Base-by-base conservation (phyloP, 768 basidiomycete genomes). In the Tylopilus intermedius region DNA sequence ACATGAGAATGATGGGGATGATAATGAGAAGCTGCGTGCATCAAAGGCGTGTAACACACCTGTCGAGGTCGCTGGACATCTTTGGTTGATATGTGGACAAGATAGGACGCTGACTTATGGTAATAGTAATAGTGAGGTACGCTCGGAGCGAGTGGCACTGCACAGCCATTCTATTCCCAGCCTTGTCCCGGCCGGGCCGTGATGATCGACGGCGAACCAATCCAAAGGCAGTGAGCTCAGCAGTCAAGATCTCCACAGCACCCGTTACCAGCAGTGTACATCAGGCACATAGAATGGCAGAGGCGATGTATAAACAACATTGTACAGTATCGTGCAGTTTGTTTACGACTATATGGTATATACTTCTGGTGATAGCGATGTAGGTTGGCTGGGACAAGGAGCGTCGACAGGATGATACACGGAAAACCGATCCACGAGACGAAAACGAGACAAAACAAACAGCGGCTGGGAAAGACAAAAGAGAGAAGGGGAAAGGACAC, bases 1-100 rank as follows among this genome's bases (percentile, higher is more conserved):
- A 45, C 24, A 53, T 32, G 51, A 51, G 44, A 53, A 61, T 66
- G 59, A 65, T 64, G 64, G 55, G 13, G 21, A 48, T 35, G 33
- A 47, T 55, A 43, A 54, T 66, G 53, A 64, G 59, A 53, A 50
- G 46, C 42, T 53, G 66, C 55, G 45, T 68, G 66, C 49, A 58
- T 58, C 57, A 66, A 54, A 67, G 47, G 66, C 59, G 64, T 66
- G 59, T 51, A 60, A 68, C 77, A 71, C 64, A 80, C 79, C 75
- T 76, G 68, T 81, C 80, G 51, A 81, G 71, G 62, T 81, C 80
- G 57, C 80, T 80, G 33, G 79, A 74, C 80, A 80, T 78, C 47
- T 50, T 56, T 57, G 38, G 45, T 35, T 45, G 63, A 54, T 67
- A 47, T 40, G 52, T 30, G 40, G 15, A 40, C 50, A 0, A 61